These are phyloP conservation scores for Thelonectria discophora DNA, from an alignment of 2,329 filamentous ascomycete species.

Conservation along the genomic window DNA sequence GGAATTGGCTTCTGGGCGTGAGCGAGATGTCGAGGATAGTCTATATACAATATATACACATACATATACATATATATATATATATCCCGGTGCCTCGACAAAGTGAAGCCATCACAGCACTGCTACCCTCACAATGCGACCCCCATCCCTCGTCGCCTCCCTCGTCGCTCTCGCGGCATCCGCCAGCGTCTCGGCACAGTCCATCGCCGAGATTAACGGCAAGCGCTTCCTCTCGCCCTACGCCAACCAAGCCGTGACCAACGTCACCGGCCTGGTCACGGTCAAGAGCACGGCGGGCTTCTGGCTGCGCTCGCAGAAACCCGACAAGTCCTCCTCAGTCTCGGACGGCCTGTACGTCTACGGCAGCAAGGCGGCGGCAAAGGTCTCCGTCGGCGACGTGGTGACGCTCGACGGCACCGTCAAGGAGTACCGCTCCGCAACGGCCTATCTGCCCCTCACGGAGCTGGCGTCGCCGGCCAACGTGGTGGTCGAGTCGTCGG, in stretches of 20 bases:
- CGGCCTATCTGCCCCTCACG: slow-evolving; percentile 69
- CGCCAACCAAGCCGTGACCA: slow-evolving; percentile 63
- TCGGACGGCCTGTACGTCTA: slow-evolving; percentile 75
- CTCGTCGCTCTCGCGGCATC: slow-evolving; percentile 33
- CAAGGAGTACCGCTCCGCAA: slow-evolving; percentile 61
- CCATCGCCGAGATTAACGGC: slow-evolving; percentile 72
- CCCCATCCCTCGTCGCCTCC: slow-evolving; percentile 42
- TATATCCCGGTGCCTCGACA: too few relatives aligned
- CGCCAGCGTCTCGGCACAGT: slow-evolving; percentile 49
- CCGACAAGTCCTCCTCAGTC: slow-evolving; percentile 63
- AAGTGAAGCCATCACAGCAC: background rate
- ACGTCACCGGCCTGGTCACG: slow-evolving; percentile 70
- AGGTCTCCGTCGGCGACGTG: slow-evolving; percentile 69
- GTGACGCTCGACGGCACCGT: slow-evolving; percentile 69
- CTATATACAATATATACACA: slow-evolving; percentile 5
- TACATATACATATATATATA: background rate
- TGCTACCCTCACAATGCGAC: slow-evolving; percentile 42
- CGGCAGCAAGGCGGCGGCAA: slow-evolving; percentile 58
- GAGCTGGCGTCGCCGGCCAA: slow-evolving; percentile 67
- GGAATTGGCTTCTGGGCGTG: slow-evolving; percentile 11
- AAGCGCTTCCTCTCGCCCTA: slow-evolving; percentile 70
- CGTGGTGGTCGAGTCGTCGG: slow-evolving; percentile 61
- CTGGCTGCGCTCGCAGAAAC: slow-evolving; percentile 68
- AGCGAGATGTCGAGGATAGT: background rate
- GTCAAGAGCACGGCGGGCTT: slow-evolving; percentile 70